Percentiles rank a stretch among this genome's conserved stretches.
These are phyloP conservation scores for Yarrowia galli DNA, from an alignment of 1,139 yeast species.

Conservation along the genomic window DNA sequence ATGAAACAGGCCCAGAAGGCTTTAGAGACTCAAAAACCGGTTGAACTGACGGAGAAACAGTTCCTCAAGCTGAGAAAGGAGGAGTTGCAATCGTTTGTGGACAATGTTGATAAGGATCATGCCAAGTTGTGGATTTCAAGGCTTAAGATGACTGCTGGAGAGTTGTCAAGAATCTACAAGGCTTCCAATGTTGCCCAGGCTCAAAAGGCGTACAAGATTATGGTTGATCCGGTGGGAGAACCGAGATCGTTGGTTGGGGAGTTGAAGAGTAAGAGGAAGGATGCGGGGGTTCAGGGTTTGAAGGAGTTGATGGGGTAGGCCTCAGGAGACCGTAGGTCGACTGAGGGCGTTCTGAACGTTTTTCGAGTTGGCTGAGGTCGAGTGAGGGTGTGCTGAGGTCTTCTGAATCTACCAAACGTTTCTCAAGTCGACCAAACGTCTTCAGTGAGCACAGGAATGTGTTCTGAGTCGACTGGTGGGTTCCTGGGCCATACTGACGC, in stretches of 20 bases:
- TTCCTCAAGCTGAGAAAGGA: neutral
- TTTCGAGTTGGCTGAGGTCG: neutral
- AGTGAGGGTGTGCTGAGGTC: neutral
- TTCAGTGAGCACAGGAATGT: too few species aligned
- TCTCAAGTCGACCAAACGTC: too few species aligned
- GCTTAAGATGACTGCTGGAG: slow-evolving; percentile 13
- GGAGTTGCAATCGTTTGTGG: neutral
- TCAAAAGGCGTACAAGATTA: slow-evolving; percentile 21
- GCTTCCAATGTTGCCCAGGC: slow-evolving; percentile 14
- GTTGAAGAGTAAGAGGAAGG: neutral
- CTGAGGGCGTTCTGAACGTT: too few species aligned
- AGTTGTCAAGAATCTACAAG: slow-evolving; percentile 2
- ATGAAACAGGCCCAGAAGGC: slow-evolving; percentile 5
- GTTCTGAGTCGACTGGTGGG: too few species aligned
- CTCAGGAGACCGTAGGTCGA: neutral
- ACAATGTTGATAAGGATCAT: neutral
- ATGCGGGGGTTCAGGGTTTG: neutral
- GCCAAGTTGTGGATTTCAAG: slow-evolving; percentile 19
- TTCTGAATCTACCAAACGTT: too few species aligned
- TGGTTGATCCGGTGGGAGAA: slow-evolving; percentile 23
- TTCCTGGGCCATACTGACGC: too few species aligned
- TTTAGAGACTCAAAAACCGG: neutral
- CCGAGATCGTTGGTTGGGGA: slow-evolving; percentile 8
- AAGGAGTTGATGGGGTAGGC: neutral
- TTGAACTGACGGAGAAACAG: neutral